Percentiles rank a stretch among this genome's conserved stretches.
Evolutionary conservation across 2,329 filamentous ascomycete species (phyloP).

Genomic region (Apiospora arundinis): DNA sequence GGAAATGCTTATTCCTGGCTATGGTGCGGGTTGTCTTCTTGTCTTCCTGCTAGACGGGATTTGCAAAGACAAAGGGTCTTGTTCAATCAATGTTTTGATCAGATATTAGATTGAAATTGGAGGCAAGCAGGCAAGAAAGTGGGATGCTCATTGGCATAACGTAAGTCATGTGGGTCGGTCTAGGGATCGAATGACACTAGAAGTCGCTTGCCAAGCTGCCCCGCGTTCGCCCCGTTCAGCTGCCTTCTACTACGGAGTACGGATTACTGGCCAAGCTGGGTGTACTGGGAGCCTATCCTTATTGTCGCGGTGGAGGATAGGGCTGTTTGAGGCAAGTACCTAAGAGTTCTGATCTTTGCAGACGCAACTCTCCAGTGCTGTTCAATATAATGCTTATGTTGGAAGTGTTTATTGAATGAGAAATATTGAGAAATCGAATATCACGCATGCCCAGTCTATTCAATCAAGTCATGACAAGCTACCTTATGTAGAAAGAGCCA

Average conservation of each 20-base stretch:
- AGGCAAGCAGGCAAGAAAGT: background rate
- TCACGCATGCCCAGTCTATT: too few relatives aligned
- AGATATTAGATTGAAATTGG: background rate
- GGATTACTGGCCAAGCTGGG: background rate
- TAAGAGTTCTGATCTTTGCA: too few relatives aligned
- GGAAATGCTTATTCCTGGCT: background rate
- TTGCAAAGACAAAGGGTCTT: slow-evolving; percentile 8
- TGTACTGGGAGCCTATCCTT: too few relatives aligned
- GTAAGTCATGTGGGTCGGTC: background rate
- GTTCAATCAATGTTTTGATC: background rate
- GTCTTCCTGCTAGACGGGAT: background rate
- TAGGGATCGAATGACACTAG: slow-evolving; percentile 15
- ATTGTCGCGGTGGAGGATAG: too few relatives aligned
- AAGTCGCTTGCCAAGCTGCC: background rate
- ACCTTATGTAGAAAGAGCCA: too few relatives aligned
- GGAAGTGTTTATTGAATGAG: too few relatives aligned
- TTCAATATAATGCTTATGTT: too few relatives aligned
- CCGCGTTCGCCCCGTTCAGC: slow-evolving; percentile 14
- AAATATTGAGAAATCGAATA: too few relatives aligned
- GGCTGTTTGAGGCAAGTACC: too few relatives aligned
- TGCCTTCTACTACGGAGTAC: background rate
- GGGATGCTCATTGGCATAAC: slow-evolving; percentile 9
- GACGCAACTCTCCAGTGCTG: too few relatives aligned
- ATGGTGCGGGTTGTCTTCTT: background rate
- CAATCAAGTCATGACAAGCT: too few relatives aligned